phyloP scores from a whole-genome alignment of 768 basidiomycete species.

The Suillus cothurnatus region DNA sequence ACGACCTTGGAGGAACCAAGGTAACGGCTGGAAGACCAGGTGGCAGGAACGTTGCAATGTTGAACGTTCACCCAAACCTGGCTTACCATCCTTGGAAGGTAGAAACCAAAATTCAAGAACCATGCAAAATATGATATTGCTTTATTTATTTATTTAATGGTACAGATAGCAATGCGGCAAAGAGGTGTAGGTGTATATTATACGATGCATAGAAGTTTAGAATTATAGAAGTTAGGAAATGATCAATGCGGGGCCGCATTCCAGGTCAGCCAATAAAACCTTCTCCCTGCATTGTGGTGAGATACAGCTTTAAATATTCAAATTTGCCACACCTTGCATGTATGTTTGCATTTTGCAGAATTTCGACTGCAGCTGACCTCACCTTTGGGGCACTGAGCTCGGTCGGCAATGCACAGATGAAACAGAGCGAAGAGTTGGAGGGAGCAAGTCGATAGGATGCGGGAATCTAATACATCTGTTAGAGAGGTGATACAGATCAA shows the following conservation, averaged over 20 bases:
- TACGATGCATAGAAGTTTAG: slow-evolving; percentile 7
- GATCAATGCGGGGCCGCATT: slow-evolving; percentile 55
- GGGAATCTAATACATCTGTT: slow-evolving; percentile 45
- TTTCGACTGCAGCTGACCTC: slow-evolving; percentile 44
- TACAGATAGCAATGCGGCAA: slow-evolving; percentile 13
- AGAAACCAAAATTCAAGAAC: background rate
- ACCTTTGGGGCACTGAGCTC: slow-evolving; percentile 43
- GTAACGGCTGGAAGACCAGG: too few species aligned
- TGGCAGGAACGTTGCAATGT: background rate
- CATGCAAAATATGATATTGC: background rate
- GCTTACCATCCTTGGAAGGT: background rate
- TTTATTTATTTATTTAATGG: background rate
- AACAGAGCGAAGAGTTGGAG: slow-evolving; percentile 58
- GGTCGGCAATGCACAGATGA: slow-evolving; percentile 56
- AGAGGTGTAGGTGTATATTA: slow-evolving; percentile 11
- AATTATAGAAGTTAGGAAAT: slow-evolving; percentile 43
- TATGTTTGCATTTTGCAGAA: slow-evolving; percentile 47
- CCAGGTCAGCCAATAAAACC: slow-evolving; percentile 52
- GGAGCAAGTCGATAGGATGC: slow-evolving; percentile 67
- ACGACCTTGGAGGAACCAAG: too few species aligned
- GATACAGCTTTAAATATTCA: slow-evolving; percentile 9
- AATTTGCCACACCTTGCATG: slow-evolving; percentile 40
- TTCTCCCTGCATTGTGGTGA: slow-evolving; percentile 40
- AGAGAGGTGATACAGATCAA: slow-evolving; percentile 10
- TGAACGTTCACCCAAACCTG: background rate